These are phyloP conservation scores for Massarina eburnea DNA, from an alignment of 2,329 filamentous ascomycete genomes.

Conservation along the genomic window DNA sequence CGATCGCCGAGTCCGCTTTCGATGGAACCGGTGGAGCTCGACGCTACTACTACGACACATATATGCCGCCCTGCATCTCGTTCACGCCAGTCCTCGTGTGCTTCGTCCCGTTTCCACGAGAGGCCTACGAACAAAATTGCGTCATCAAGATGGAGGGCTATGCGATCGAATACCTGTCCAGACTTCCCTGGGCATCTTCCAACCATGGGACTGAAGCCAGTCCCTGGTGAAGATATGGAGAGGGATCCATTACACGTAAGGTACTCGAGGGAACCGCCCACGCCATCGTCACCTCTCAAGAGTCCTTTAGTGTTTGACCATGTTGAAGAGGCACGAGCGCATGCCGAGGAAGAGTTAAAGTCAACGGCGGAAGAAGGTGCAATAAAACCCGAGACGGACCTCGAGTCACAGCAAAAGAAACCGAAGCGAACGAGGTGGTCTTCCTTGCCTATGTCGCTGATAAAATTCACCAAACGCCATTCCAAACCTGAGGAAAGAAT, in stretches of 20 bases:
- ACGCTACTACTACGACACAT: background rate
- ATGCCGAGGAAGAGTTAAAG: slow-evolving; percentile 1
- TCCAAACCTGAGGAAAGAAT: slow-evolving; percentile 4
- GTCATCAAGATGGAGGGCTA: slow-evolving; percentile 30
- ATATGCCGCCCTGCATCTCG: background rate
- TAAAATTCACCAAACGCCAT: slow-evolving; percentile 8
- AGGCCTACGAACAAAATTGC: slow-evolving; percentile 31
- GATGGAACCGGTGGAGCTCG: slow-evolving; percentile 1
- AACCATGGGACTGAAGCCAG: slow-evolving; percentile 14
- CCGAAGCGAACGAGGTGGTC: slow-evolving; percentile 6
- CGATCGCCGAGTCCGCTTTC: background rate
- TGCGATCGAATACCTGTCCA: slow-evolving; percentile 26
- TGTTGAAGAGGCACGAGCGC: background rate
- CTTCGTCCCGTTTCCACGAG: slow-evolving; percentile 24
- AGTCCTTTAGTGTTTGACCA: slow-evolving; percentile 4
- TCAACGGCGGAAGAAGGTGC: background rate
- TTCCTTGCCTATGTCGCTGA: slow-evolving; percentile 3
- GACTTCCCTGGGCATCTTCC: slow-evolving; percentile 28
- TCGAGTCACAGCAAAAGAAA: background rate
- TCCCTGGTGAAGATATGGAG: slow-evolving; percentile 28
- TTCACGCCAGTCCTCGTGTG: slow-evolving; percentile 28
- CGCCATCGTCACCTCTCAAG: slow-evolving; percentile 15
- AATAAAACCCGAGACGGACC: background rate
- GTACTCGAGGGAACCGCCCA: slow-evolving; percentile 22
- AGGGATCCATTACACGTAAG: slow-evolving; percentile 19